Conservation (phyloP, 139 green algal species). For the Chlamydomonas sp. region DNA sequence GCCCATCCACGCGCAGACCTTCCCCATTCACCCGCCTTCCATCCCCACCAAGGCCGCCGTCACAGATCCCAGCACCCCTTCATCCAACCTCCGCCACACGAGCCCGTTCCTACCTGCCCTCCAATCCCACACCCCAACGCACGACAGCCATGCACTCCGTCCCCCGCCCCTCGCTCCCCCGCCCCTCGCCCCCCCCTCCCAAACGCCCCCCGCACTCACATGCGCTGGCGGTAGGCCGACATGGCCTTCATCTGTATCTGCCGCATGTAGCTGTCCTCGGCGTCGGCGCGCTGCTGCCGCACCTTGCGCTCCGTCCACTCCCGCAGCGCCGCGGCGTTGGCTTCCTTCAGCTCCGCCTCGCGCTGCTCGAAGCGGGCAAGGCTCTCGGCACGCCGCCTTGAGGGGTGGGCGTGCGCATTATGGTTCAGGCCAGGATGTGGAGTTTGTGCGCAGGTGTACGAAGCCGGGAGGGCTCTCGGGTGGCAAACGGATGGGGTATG, state of each 20-base stretch:
- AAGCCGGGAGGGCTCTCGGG: neutral
- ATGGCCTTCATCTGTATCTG: slow-evolving; percentile 36
- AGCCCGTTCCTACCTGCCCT: no score
- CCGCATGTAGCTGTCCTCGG: slow-evolving; percentile 27
- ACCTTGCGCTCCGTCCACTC: slow-evolving; percentile 7
- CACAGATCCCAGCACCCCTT: no score
- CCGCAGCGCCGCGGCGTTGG: neutral
- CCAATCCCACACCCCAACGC: no score
- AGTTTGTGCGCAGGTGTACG: neutral
- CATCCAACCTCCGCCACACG: no score
- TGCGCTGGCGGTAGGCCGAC: slow-evolving; percentile 10
- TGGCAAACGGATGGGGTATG: no score
- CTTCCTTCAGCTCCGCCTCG: neutral
- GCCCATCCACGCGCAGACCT: no score
- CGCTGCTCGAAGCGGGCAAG: slow-evolving; percentile 14
- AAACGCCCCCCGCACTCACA: neutral
- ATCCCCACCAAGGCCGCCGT: no score
- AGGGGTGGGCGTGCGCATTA: neutral
- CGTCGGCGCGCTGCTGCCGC: slow-evolving; percentile 7
- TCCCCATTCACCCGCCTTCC: no score
- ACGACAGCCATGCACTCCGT: neutral
- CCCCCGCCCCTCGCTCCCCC: no score
- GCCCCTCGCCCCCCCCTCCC: no score
- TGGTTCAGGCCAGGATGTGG: neutral
- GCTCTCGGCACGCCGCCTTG: slow-evolving; percentile 1